phyloP scores from a whole-genome alignment of 495 filamentous ascomycete species.

The Tuber borchii region DNA sequence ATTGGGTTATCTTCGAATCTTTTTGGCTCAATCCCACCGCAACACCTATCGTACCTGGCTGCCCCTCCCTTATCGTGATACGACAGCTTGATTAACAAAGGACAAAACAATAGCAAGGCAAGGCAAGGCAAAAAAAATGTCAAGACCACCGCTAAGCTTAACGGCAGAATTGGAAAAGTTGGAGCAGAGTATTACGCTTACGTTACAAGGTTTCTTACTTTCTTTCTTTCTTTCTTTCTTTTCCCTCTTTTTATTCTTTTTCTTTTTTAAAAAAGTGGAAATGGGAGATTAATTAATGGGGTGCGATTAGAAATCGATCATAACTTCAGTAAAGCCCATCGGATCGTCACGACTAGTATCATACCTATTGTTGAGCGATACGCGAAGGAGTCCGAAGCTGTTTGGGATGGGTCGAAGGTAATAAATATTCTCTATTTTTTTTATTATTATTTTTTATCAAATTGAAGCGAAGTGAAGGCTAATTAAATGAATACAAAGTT shows the following conservation, averaged over 20 bases:
- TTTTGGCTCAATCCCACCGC: not conserved
- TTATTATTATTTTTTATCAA: not conserved
- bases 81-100: not conserved
- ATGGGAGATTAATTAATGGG: not conserved
- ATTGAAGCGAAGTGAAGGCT: not conserved
- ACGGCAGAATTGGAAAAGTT: slow-evolving; percentile 95
- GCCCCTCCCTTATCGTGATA: slow-evolving; percentile 1
- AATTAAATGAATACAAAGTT: slow-evolving; percentile 57
- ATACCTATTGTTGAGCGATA: slow-evolving; percentile 94
- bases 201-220: slow-evolving; percentile 66
- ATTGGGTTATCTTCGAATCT: not conserved
- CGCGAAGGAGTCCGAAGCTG: slow-evolving; percentile 81
- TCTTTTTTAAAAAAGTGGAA: not conserved
- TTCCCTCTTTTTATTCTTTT: not conserved
- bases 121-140: not conserved
- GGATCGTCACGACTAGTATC: slow-evolving; percentile 90
- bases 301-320: slow-evolving; percentile 75
- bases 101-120: not conserved
- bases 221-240: slow-evolving; percentile 40
- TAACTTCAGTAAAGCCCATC: slow-evolving; percentile 94
- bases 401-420: slow-evolving; percentile 96
- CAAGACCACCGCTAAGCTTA: slow-evolving; percentile 56
- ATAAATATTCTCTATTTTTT: not conserved
- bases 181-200: slow-evolving; percentile 93
- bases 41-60: not conserved